Conservation (phyloP, 257 asterid genomes). For the Mentha longifolia region DNA sequence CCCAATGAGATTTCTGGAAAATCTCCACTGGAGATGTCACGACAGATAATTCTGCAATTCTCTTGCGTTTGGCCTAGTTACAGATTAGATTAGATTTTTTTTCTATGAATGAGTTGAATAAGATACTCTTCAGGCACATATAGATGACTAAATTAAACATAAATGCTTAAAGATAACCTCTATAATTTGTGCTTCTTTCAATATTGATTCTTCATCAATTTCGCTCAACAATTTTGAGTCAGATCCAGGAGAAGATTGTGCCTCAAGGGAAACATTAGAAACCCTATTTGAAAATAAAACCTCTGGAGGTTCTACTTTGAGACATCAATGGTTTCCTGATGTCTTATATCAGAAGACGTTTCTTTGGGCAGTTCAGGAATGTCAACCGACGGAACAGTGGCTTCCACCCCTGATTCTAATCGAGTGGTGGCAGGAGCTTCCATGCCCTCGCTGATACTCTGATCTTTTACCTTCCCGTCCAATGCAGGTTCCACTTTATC, state of each 20-base stretch:
- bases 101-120: slow-evolving; percentile 29
- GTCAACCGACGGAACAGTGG: slow-evolving; percentile 35
- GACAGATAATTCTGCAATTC: slow-evolving; percentile 66
- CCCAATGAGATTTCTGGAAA: slow-evolving; percentile 80
- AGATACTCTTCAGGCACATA: slow-evolving; percentile 30
- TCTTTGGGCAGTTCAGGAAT: slow-evolving; percentile 37
- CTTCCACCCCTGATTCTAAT: slow-evolving; percentile 50
- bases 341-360: slow-evolving; percentile 38
- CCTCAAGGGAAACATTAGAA: slow-evolving; percentile 45
- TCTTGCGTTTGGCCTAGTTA: slow-evolving; percentile 86
- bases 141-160: slow-evolving; percentile 23
- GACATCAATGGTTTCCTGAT: slow-evolving; percentile 42
- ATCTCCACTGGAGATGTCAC: slow-evolving; percentile 51
- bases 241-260: slow-evolving; percentile 41
- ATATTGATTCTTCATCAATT: slow-evolving; percentile 77
- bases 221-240: slow-evolving; percentile 42
- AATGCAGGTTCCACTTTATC: slow-evolving; percentile 44
- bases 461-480: slow-evolving; percentile 45
- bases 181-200: slow-evolving; percentile 83
- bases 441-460: slow-evolving; percentile 37
- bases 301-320: slow-evolving; percentile 42
- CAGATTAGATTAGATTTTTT: slow-evolving; percentile 43
- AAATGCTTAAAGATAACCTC: slow-evolving; percentile 58
- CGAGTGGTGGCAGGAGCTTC: slow-evolving; percentile 41
- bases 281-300: slow-evolving; percentile 39